Conservation (phyloP, 306 rosid genomes). For the Arachis stenosperma region DNA sequence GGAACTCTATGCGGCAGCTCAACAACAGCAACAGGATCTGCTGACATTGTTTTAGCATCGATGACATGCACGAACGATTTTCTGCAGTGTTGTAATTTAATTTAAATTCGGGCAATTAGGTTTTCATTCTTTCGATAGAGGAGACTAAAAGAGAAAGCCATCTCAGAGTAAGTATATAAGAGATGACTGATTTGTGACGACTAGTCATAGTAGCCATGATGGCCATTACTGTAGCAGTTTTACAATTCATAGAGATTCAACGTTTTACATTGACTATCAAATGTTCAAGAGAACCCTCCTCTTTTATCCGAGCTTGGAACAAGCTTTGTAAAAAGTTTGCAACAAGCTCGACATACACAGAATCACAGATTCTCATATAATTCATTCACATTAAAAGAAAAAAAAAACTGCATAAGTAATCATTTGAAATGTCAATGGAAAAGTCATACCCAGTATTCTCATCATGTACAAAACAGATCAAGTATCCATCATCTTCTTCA, state of each 20-base stretch:
- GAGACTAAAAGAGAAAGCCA: neutral
- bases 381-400: neutral
- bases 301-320: too few species aligned
- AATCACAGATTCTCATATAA: neutral
- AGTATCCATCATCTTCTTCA: slow-evolving; percentile 96
- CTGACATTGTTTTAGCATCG: slow-evolving; percentile 89
- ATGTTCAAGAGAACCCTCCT: too few species aligned
- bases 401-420: slow-evolving; percentile 2
- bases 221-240: slow-evolving; percentile 4
- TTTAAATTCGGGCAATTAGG: slow-evolving; percentile 31
- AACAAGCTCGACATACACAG: too few species aligned
- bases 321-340: too few species aligned
- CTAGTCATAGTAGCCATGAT: neutral
- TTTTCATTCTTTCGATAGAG: neutral
- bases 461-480: slow-evolving; percentile 79
- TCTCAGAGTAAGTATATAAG: neutral
- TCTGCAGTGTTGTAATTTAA: slow-evolving; percentile 49
- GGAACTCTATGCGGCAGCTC: slow-evolving; percentile 91
- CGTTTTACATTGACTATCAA: too few species aligned
- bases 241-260: too few species aligned
- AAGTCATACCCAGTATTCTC: slow-evolving; percentile 71
- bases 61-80: slow-evolving; percentile 71
- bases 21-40: slow-evolving; percentile 83
- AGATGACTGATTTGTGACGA: neutral
- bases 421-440: slow-evolving; percentile 9